Percentiles rank a stretch among this genome's conserved stretches.
Conservation (phyloP, 805 yeast species). For the Metschnikowia continentalis region DNA sequence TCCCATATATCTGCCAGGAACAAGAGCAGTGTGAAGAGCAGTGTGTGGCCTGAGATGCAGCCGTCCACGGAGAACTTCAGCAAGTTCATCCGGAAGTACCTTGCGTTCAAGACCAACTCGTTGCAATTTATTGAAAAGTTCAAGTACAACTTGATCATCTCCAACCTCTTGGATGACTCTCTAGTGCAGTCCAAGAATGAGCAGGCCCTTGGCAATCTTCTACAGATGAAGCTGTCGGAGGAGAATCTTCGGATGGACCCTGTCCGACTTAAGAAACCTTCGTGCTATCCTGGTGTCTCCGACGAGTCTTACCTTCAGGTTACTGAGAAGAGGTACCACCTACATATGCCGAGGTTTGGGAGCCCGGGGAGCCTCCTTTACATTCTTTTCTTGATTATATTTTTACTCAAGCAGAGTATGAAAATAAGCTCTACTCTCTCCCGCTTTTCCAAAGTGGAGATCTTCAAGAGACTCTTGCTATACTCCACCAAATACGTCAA, state of each 20-base stretch:
- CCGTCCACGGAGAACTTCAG: slow-evolving; percentile 17
- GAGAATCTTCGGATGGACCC: slow-evolving; percentile 2
- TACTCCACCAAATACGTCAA: slow-evolving; percentile 27
- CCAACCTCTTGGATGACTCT: slow-evolving; percentile 37
- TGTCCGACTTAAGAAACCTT: neutral
- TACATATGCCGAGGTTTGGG: slow-evolving; percentile 2
- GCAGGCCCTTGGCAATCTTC: slow-evolving; percentile 24
- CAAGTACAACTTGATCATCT: slow-evolving; percentile 36
- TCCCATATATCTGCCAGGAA: neutral
- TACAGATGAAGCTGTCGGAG: slow-evolving; percentile 3
- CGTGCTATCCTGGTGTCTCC: slow-evolving; percentile 4
- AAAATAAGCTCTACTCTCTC: slow-evolving; percentile 5
- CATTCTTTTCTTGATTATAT: slow-evolving; percentile 25
- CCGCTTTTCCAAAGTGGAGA: slow-evolving; percentile 15
- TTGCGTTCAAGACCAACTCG: slow-evolving; percentile 15
- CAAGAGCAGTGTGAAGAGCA: neutral
- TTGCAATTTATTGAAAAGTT: slow-evolving; percentile 35
- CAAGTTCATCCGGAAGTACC: slow-evolving; percentile 26
- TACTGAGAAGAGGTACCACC: slow-evolving; percentile 14
- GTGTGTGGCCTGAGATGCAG: neutral
- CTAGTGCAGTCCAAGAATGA: slow-evolving; percentile 42
- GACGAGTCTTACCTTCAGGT: slow-evolving; percentile 23
- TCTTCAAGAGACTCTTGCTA: slow-evolving; percentile 31
- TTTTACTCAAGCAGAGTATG: slow-evolving; percentile 22
- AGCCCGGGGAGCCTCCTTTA: slow-evolving; percentile 15